A percentile compares a stretch with the other conserved stretches of the same genome.
phyloP scores from a whole-genome alignment of 176 grass and related monocot species.

The Triticum monococcum region DNA sequence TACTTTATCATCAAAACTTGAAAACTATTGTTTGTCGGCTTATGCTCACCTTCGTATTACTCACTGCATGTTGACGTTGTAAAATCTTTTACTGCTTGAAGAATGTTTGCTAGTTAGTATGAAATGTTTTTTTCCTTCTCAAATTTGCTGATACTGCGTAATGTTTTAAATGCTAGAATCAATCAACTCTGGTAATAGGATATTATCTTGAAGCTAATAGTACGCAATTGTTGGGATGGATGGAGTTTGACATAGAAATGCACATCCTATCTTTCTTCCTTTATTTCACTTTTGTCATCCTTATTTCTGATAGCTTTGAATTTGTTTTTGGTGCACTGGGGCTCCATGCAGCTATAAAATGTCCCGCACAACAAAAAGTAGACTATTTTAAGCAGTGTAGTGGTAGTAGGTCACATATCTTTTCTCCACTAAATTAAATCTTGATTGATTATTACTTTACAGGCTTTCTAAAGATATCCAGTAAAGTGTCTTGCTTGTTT shows the following conservation, averaged over 20 bases:
- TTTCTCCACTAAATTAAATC: conserved; percentile 20
- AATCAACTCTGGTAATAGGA: not conserved
- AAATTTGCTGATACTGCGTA: not conserved
- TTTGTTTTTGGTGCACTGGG: conserved; percentile 1
- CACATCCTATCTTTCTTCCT: not conserved
- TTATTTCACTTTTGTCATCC: not conserved
- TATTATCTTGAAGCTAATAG: conserved; percentile 16
- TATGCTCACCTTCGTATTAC: not conserved
- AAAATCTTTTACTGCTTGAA: not conserved
- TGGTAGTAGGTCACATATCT: conserved; percentile 4
- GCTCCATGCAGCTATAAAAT: conserved; percentile 25
- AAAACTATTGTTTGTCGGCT: not conserved
- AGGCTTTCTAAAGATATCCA: conserved; percentile 26
- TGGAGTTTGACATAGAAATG: not conserved
- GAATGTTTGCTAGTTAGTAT: conserved; percentile 6
- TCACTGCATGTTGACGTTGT: not conserved
- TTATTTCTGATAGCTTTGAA: conserved; percentile 27
- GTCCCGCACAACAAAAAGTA: conserved; percentile 9
- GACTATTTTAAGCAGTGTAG: conserved; percentile 16
- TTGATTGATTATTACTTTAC: conserved; percentile 26
- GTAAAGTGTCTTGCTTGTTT: not conserved
- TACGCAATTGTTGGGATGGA: conserved; percentile 9
- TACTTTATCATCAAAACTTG: conserved; percentile 16
- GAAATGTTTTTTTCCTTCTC: not conserved
- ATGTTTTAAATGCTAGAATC: not conserved